phyloP scores from a whole-genome alignment of 768 basidiomycete species.

The Calocera viscosa region DNA sequence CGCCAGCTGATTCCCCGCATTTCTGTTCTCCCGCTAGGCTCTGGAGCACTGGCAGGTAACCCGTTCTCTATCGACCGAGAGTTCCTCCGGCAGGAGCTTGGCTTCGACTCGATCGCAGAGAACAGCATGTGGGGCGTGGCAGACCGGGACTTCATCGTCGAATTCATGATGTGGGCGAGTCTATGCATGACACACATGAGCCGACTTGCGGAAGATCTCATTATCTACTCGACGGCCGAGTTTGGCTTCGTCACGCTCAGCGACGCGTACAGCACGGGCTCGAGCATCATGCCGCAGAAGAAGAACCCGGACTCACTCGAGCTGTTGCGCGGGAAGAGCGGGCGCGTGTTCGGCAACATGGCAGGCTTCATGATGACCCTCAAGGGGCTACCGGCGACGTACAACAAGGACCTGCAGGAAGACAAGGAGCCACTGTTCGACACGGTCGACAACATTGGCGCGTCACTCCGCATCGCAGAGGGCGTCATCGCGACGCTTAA shows the following conservation, averaged over 20 bases:
- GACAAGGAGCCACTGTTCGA: conserved; percentile 98
- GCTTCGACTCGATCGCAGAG: conserved; percentile 76
- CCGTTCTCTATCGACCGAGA: conserved; percentile 90
- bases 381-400: conserved; percentile 94
- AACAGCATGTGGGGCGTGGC: conserved; percentile 96
- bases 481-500: conserved; percentile 86
- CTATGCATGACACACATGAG: conserved; percentile 88
- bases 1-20: conserved; percentile 75
- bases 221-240: conserved; percentile 93
- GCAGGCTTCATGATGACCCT: conserved; percentile 94
- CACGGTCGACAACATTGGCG: conserved; percentile 74
- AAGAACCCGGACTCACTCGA: conserved; percentile 97
- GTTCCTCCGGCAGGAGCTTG: conserved; percentile 80
- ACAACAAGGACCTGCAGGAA: conserved; percentile 98
- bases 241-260: conserved; percentile 94
- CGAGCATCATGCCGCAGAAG: conserved; percentile 99
- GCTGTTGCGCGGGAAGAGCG: conserved; percentile 86
- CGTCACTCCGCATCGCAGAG: conserved; percentile 82
- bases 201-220: conserved; percentile 88
- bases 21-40: conserved; percentile 86
- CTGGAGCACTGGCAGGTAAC: conserved; percentile 91
- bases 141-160: conserved; percentile 93
- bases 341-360: conserved; percentile 92
- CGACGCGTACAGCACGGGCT: conserved; percentile 97
- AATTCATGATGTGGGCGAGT: conserved; percentile 94